Evolutionary conservation across 2,329 filamentous ascomycete genomes (phyloP).

Genomic region (Stagonosporopsis rhizophila): DNA sequence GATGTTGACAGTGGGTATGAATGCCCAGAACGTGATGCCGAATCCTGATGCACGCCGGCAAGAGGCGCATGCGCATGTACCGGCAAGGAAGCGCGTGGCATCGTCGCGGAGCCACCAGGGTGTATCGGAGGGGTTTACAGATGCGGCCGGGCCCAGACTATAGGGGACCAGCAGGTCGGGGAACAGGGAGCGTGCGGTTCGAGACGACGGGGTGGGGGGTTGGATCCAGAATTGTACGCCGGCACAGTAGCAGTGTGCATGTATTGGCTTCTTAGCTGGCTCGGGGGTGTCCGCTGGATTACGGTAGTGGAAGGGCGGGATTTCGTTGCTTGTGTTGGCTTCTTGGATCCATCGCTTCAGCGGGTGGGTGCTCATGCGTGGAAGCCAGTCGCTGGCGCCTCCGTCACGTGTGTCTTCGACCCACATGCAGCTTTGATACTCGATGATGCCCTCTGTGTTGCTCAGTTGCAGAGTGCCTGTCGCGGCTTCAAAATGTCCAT

Average conservation of each 20-base stretch:
- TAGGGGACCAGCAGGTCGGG: constrained; percentile 47
- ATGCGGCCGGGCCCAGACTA: constrained; percentile 4
- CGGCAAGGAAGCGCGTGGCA: constrained; percentile 47
- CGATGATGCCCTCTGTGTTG: constrained; percentile 41
- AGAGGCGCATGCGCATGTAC: constrained; percentile 56
- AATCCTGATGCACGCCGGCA: constrained; percentile 54
- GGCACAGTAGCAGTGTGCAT: constrained; percentile 55
- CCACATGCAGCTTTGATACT: constrained; percentile 52
- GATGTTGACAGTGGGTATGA: constrained; percentile 48
- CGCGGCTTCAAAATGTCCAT: constrained; percentile 48
- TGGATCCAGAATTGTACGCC: constrained; percentile 55
- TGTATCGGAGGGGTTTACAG: constrained; percentile 23
- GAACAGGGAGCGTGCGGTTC: constrained; percentile 49
- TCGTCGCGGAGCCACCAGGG: constrained; percentile 44
- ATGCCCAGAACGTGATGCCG: constrained; percentile 59
- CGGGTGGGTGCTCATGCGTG: constrained; percentile 39
- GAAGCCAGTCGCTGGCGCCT: constrained; percentile 58
- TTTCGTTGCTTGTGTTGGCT: constrained; percentile 11
- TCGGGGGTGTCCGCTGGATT: neutral
- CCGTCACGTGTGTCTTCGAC: constrained; percentile 61
- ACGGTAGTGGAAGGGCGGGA: neutral
- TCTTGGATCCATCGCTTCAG: constrained; percentile 27
- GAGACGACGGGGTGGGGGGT: constrained; percentile 35
- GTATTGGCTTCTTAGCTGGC: constrained; percentile 33
- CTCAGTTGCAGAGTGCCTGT: constrained; percentile 51